Percentiles rank a stretch among this genome's conserved stretches.
phyloP scores from a whole-genome alignment of 306 rosid species.

The Hippophae gyantsensis region DNA sequence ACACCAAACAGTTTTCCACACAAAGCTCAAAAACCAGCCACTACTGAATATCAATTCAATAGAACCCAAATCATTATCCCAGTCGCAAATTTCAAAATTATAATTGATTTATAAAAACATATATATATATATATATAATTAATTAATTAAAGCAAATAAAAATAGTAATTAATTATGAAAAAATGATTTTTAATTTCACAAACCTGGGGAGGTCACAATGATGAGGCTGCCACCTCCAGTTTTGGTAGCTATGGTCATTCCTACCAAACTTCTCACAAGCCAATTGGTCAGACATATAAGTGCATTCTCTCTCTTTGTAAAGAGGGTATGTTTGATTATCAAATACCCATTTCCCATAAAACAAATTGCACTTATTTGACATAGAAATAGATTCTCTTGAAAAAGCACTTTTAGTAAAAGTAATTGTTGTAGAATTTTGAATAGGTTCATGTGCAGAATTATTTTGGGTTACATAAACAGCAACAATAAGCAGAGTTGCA shows the following conservation, averaged over 20 bases:
- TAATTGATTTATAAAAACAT: not conserved
- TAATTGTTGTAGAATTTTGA: constrained; percentile 6
- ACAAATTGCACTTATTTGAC: constrained; percentile 38
- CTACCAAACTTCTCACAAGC: constrained; percentile 88
- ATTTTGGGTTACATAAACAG: constrained; percentile 43
- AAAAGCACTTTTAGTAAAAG: not conserved
- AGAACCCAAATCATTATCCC: not conserved
- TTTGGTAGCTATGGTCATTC: constrained; percentile 50
- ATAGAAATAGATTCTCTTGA: constrained; percentile 10
- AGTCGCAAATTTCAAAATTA: not conserved
- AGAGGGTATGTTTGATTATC: constrained; percentile 66
- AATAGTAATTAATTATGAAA: not conserved
- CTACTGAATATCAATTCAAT: not conserved
- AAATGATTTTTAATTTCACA: not conserved
- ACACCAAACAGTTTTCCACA: constrained; percentile 56
- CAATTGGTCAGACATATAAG: constrained; percentile 75
- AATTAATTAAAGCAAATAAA: not conserved
- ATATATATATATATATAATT: not conserved
- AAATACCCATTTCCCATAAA: constrained; percentile 66
- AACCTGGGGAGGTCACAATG: constrained; percentile 65
- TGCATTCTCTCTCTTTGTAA: constrained; percentile 52
- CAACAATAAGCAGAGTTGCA: constrained; percentile 35
- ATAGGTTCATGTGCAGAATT: not conserved
- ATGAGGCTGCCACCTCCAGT: constrained; percentile 76
- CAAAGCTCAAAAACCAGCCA: constrained; percentile 40